Evolutionary conservation across 1,139 yeast species (phyloP).

Genomic region (Pichia sp.): DNA sequence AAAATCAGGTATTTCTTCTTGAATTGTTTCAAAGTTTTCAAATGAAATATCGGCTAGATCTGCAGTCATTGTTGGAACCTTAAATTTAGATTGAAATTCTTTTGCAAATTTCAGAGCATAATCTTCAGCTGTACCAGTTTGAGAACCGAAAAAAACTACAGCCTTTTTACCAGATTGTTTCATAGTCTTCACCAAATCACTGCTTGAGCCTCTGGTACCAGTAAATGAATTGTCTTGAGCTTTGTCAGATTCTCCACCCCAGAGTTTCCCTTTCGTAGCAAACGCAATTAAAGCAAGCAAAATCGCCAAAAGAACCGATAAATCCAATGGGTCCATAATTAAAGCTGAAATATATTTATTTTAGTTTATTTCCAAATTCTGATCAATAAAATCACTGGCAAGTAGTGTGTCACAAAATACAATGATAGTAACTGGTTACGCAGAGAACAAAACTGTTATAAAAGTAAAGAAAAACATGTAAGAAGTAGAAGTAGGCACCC

Average conservation of each 20-base stretch:
- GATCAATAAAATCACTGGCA: too few species aligned
- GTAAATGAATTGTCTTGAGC: slow-evolving; percentile 27
- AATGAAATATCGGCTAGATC: slow-evolving; percentile 82
- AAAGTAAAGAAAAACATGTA: neutral
- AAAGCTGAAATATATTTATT: neutral
- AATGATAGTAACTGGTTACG: neutral
- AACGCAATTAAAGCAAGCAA: slow-evolving; percentile 59
- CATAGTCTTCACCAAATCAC: slow-evolving; percentile 62
- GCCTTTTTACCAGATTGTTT: slow-evolving; percentile 64
- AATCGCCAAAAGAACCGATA: slow-evolving; percentile 59
- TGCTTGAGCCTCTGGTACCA: slow-evolving; percentile 26
- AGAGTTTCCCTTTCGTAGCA: slow-evolving; percentile 55
- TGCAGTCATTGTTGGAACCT: slow-evolving; percentile 76
- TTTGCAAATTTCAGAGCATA: slow-evolving; percentile 86
- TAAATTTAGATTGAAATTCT: slow-evolving; percentile 78
- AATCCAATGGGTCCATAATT: slow-evolving; percentile 58
- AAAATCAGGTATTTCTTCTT: slow-evolving; percentile 36
- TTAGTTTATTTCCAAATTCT: too few species aligned
- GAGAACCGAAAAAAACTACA: slow-evolving; percentile 84
- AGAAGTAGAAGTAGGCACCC: neutral
- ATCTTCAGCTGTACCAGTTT: slow-evolving; percentile 99
- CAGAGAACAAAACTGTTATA: neutral
- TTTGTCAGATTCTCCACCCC: slow-evolving; percentile 38
- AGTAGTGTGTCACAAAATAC: too few species aligned
- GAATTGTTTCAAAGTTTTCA: slow-evolving; percentile 57